Percentiles rank a stretch among this genome's conserved stretches.
Conservation (phyloP, 2,329 filamentous ascomycete genomes). For the Exserohilum turcica region DNA sequence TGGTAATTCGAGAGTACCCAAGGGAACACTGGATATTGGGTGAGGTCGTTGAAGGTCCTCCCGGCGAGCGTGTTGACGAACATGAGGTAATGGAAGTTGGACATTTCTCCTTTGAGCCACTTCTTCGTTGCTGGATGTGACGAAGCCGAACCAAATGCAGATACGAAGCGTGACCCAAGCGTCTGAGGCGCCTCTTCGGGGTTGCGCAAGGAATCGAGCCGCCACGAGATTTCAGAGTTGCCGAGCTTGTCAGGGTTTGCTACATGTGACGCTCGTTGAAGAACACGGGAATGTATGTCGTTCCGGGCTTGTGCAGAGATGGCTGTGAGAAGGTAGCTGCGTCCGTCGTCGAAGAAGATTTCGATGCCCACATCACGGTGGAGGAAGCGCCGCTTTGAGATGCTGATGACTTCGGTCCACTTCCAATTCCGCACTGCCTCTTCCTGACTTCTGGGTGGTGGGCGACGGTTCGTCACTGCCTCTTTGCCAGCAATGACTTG, state of each 20-base stretch:
- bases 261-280: slow-evolving; percentile 79
- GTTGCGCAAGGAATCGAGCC: slow-evolving; percentile 80
- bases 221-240: slow-evolving; percentile 87
- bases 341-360: slow-evolving; percentile 94
- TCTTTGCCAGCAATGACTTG: slow-evolving; percentile 87
- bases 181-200: slow-evolving; percentile 67
- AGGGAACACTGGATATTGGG: slow-evolving; percentile 96
- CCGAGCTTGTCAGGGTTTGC: slow-evolving; percentile 70
- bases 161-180: slow-evolving; percentile 87
- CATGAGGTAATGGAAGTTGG: slow-evolving; percentile 99
- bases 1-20: slow-evolving; percentile 97
- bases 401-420: slow-evolving; percentile 91
- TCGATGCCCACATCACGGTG: slow-evolving; percentile 97
- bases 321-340: slow-evolving; percentile 89
- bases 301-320: slow-evolving; percentile 76
- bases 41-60: slow-evolving; percentile 95
- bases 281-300: slow-evolving; percentile 77
- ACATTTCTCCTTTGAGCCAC: slow-evolving; percentile 94
- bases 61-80: slow-evolving; percentile 97
- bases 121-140: slow-evolving; percentile 84
- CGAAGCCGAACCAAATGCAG: slow-evolving; percentile 82
- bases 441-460: slow-evolving; percentile 39
- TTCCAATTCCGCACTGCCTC: slow-evolving; percentile 91
- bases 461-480: slow-evolving; percentile 57
- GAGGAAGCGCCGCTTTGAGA: slow-evolving; percentile 92